Base-by-base conservation (phyloP, 1,284 basidiomycete species). In the Taiwanofungus camphoratus region DNA sequence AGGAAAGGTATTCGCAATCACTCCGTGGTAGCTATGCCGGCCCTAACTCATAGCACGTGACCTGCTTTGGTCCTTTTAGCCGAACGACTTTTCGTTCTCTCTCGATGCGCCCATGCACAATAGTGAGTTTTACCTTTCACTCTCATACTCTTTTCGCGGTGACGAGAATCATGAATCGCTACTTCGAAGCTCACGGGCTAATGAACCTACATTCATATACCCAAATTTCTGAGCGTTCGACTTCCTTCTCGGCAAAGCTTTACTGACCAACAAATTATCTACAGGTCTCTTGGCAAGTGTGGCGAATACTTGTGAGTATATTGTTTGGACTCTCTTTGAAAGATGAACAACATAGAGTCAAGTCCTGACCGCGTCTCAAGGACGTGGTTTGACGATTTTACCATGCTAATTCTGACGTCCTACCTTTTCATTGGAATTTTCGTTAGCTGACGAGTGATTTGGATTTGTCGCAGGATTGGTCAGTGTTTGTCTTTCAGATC, bases 361-460 rank as follows among this genome's bases (percentile, higher is more conserved):
- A 88, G 85, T 84, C 70, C 85, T 82, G 81, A 87, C 62, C 68
- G 66, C 64, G 74, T 85, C 80, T 77, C 44, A 77, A 74, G 80
- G 80, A 82, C 70, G 63, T 65, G 68, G 54, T 58, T 70, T 83
- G 84, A 82, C 70, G 83, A 83, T 66, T 60, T 55, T 70, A 56
- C 82, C 85, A 87, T 87, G 84, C 84, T 87, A 87, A 87, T 87
- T 74, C 83, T 87, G 84, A 86, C 66, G 47, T 59, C 7, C 53
- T 44, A 27, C 49, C 41, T 32, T 49, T 20, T 45, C 20, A 36
- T 27, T 24, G 45, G 24, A 15, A 36, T 11, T 45, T 64, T 9
- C 19, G 15, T 31, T 5, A 9, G 26, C 26, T 29, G 26, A 29
- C n/a, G 26, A 8, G 26, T 29, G 8, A 8, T 29, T n/a, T 29